Base-by-base conservation (phyloP, 257 asterid species). In the Capsicum pubescens region DNA sequence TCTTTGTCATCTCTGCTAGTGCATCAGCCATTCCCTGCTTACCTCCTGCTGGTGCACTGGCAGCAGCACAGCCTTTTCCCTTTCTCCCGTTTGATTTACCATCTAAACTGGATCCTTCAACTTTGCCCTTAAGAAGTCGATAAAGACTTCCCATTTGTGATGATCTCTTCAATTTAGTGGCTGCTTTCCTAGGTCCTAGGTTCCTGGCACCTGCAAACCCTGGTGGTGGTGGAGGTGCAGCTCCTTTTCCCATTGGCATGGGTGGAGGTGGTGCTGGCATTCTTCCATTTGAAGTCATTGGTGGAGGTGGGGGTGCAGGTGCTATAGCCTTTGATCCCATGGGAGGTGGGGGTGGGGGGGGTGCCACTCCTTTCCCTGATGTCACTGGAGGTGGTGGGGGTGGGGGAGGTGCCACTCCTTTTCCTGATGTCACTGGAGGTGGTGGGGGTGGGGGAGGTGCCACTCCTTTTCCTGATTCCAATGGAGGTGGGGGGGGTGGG, bases 11-110 rank as follows among this genome's bases (percentile, higher is more conserved):
- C 90, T 95, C 99, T 58, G 98, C 98, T 77, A 95, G 90, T 82
- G 99, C 99, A 92, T 95, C 99, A 52, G 98, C 98, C 98, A 94
- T 94, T 58, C 98, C 97, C 64, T 91, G 94, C 86, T 94, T 93
- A 19, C 95, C 98, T 55, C 95, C 96, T 59, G 87, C 50, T 21
- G 97, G 81, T 61, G 84, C 76, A 55, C 80, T 56, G 70, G 87
- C 42, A 39, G 42, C 42, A 39, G 42, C 86, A 79, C 93, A 90
- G 48, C 85, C 35, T 76, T 89, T 92, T 71, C 94, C 91, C 83
- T 90, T 91, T 83, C 94, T 91, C 3, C 91, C 90, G 2, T 76
- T 76, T 76, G 93, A 81, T 89, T 90, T 96, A 39, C 88, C 90
- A 9, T 90, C 87, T 70, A 83, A 74, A 78, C 84, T 81, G 6